Conservation (phyloP, 2,329 filamentous ascomycete genomes). For the Arthrobotrys megalospora region DNA sequence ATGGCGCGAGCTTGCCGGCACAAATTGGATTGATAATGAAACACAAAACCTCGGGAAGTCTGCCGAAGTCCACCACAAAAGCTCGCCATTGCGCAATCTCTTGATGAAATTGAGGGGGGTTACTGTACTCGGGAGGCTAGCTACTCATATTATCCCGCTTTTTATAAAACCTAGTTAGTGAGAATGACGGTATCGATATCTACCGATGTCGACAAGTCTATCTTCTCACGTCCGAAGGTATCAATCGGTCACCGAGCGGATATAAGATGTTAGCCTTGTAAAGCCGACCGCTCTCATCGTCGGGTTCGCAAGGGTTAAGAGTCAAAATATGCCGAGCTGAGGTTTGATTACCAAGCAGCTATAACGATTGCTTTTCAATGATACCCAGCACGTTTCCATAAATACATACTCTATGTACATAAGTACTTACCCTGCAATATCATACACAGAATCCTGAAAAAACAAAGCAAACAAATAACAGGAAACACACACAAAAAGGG, state of each 20-base stretch:
- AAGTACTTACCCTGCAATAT: not conserved
- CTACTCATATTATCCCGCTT: not conserved
- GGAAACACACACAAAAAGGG: not conserved
- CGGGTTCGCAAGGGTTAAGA: not conserved
- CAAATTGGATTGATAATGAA: conserved; percentile 26
- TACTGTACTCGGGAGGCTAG: not conserved
- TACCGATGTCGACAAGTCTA: not conserved
- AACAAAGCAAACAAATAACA: not conserved
- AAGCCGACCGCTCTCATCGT: not conserved
- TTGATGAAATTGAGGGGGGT: conserved; percentile 2
- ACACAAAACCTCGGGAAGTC: conserved; percentile 12
- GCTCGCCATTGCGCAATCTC: conserved; percentile 26
- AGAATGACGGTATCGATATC: not conserved
- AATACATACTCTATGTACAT: not conserved
- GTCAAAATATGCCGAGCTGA: conserved; percentile 11
- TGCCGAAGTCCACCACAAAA: conserved; percentile 20
- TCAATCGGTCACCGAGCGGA: conserved; percentile 4
- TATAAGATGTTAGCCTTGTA: not conserved
- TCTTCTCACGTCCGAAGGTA: not conserved
- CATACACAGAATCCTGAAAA: conserved; percentile 4
- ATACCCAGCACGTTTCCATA: not conserved
- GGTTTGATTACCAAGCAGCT: conserved; percentile 9
- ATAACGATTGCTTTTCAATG: not conserved
- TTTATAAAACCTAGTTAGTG: not conserved
- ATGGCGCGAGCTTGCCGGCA: conserved; percentile 8